A percentile compares a stretch with the other conserved stretches of the same genome.
These are phyloP conservation scores for Pyrenochaeta sp. DNA, from an alignment of 2,329 filamentous ascomycete species.

Conservation along the genomic window DNA sequence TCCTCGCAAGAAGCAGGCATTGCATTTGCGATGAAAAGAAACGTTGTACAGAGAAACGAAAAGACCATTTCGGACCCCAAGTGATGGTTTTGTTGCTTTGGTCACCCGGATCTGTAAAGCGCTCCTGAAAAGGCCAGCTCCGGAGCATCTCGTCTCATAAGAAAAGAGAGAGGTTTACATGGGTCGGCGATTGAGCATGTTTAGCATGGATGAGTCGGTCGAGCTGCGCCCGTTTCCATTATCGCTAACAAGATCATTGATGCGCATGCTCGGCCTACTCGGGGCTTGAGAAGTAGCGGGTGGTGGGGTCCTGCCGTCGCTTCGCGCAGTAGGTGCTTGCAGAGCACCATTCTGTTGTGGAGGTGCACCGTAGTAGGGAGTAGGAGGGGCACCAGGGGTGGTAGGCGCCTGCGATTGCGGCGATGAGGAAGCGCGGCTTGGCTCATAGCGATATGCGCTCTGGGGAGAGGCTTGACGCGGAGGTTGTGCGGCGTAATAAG, in stretches of 20 bases:
- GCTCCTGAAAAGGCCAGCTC: slow-evolving; percentile 44
- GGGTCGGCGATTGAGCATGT: slow-evolving; percentile 52
- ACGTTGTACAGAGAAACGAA: slow-evolving; percentile 33
- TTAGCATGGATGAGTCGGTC: slow-evolving; percentile 55
- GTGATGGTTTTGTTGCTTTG: slow-evolving; percentile 10
- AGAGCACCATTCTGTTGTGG: slow-evolving; percentile 40
- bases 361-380: slow-evolving; percentile 44
- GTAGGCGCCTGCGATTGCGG: slow-evolving; percentile 52
- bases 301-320: slow-evolving; percentile 53
- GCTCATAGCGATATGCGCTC: slow-evolving; percentile 53
- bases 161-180: slow-evolving; percentile 34
- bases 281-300: slow-evolving; percentile 43
- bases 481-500: slow-evolving; percentile 52
- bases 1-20: slow-evolving; percentile 22
- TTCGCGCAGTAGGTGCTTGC: slow-evolving; percentile 46
- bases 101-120: slow-evolving; percentile 17
- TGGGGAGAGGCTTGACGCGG: slow-evolving; percentile 54
- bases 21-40: slow-evolving; percentile 21
- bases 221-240: slow-evolving; percentile 49
- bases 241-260: slow-evolving; percentile 52
- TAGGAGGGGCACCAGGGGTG: slow-evolving; percentile 43
- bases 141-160: slow-evolving; percentile 22
- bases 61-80: slow-evolving; percentile 11
- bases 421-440: slow-evolving; percentile 53
- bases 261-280: slow-evolving; percentile 52